Base-by-base conservation (phyloP, 495 filamentous ascomycete species). In the Physcia stellaris region DNA sequence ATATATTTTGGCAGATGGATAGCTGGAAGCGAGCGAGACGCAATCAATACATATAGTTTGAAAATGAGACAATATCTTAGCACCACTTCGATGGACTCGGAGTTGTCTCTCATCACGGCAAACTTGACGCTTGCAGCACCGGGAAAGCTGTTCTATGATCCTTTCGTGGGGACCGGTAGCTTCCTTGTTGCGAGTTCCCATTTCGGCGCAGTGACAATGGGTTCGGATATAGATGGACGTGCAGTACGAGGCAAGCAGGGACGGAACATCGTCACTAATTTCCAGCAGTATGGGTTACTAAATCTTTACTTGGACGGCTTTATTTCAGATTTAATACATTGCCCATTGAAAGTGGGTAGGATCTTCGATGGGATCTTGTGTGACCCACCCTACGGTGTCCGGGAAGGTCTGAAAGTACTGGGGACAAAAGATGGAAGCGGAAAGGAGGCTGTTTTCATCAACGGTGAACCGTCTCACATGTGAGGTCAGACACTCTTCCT, bases 351-450 rank as follows among this genome's bases (percentile, higher is more conserved):
- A 26, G 55, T 32, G 15, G 61, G 62, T 13, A 62, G 70, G 27
- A 67, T 81, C 36, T 72, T 96, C 26, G 86, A 99, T 60, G 86
- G 80, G 2, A 88, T 99, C 42, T 59, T 95, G n/a, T 95, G 90
- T 46, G 90, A 99, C 57, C 90, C 90, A 12, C 90, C 90, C 0
- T 99, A 99, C 52, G 90, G 90, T n/a, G 84, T 99, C 12, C 72
- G 90, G 9, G 90, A 99, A 50, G 90, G 90, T 0, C 59, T 95
- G 36, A 80, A 79, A 50, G 86, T 96, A 3, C 61, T 99, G 12
- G 90, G 90, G 2, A 73, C 67, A 19, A 73, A 76, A 46, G 76
- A 86, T 51, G 83, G 75, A 37, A 64, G 66, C 24, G 59, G 64
- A 0, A 67, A 66, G 38, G 66, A 73, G 45, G 71, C 71, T 40